A percentile compares a stretch with the other conserved stretches of the same genome.
Conservation (phyloP, 306 rosid genomes). For the Ceratonia siliqua region DNA sequence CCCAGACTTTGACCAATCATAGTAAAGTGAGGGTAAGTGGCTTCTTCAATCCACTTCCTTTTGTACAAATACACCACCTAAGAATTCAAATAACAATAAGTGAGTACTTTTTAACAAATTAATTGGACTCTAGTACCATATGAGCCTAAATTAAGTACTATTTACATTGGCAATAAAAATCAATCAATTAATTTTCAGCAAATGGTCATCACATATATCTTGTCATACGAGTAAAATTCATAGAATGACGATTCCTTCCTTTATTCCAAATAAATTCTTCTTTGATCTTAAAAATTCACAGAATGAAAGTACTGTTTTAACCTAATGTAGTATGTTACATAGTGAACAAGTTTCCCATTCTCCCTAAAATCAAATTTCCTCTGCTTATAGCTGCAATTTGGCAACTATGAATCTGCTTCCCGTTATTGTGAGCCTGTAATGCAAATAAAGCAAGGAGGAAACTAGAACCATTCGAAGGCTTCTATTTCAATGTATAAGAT, state of each 20-base stretch:
- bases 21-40: constrained; percentile 82
- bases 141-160: constrained; percentile 1
- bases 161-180: constrained; percentile 16
- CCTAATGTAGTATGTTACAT: neutral
- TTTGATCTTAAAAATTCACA: neutral
- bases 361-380: constrained; percentile 1
- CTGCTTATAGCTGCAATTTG: neutral
- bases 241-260: neutral
- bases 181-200: constrained; percentile 17
- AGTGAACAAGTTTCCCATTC: neutral
- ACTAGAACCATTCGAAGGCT: neutral
- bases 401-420: neutral
- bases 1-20: constrained; percentile 96
- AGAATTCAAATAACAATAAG: constrained; percentile 28
- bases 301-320: neutral
- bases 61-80: constrained; percentile 85
- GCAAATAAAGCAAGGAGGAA: neutral
- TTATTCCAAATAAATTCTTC: neutral
- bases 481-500: neutral
- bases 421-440: neutral
- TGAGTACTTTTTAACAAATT: neutral
- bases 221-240: neutral
- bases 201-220: constrained; percentile 22
- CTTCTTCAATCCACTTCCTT: constrained; percentile 89
- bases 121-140: neutral